These are phyloP conservation scores for Infundibulicybe gibba DNA, from an alignment of 768 basidiomycete species.

Conservation along the genomic window DNA sequence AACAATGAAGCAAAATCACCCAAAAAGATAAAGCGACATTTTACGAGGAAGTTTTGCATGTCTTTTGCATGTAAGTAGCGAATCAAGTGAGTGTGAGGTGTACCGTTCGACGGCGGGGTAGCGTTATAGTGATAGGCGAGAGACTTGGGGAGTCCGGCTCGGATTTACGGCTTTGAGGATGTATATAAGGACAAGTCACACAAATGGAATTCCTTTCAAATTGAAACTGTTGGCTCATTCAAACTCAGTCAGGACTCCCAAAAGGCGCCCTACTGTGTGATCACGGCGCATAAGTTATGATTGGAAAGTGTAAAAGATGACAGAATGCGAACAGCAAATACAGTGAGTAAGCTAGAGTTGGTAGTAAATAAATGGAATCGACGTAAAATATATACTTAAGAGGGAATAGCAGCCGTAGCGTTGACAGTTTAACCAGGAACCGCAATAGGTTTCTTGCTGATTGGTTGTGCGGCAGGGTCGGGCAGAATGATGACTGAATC, in stretches of 20 bases:
- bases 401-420: too few species aligned
- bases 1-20: slow-evolving; percentile 32
- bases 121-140: neutral
- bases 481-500: too few species aligned
- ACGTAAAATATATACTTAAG: too few species aligned
- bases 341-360: too few species aligned
- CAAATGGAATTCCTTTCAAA: slow-evolving; percentile 7
- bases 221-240: too few species aligned
- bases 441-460: too few species aligned
- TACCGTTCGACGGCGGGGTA: slow-evolving; percentile 27
- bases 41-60: slow-evolving; percentile 45
- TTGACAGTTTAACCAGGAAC: too few species aligned
- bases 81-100: slow-evolving; percentile 16
- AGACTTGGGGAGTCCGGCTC: slow-evolving; percentile 5
- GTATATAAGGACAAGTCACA: neutral
- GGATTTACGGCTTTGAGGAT: neutral
- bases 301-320: neutral
- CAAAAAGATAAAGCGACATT: slow-evolving; percentile 57
- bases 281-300: neutral
- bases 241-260: slow-evolving; percentile 12
- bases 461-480: too few species aligned
- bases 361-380: too few species aligned
- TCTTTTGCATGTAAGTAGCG: slow-evolving; percentile 24
- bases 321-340: slow-evolving; percentile 1
- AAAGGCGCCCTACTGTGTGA: neutral